Evolutionary conservation across 257 asterid genomes (phyloP), one percentile per base, ranked within the genome.

Genomic region (Solanum rostratum): DNA sequence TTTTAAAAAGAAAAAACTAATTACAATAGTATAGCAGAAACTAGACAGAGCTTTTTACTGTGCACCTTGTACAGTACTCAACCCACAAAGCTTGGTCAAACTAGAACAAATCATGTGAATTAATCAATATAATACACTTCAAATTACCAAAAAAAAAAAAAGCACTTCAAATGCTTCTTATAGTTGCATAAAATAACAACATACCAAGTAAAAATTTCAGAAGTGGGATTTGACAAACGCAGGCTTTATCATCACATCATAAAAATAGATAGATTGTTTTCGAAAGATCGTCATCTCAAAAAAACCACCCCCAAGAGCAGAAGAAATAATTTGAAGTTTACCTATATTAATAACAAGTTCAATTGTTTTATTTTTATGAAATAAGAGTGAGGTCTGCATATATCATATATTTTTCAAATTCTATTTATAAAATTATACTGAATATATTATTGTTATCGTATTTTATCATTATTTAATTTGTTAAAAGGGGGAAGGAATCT

Each of bases 11-110:
- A 60, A 60, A 68, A 3, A 33, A 9, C 18, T 10, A 66, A 30
- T 33, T 16, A 33, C 49, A 30, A 18, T 2, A 37, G 16, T 68
- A 33, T 4, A 37, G 9, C 15, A 68, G 37, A 68, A 68, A 27
- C 49, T 37, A 68, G 22, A 18, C 49, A 68, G 18, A 19, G 13
- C 50, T 68, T 68, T 68, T 68, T 24, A 68, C 4, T 3, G 19
- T 68, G 50, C 27, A 68, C 13, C 76, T 66, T 66, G 18, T 66
- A 68, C 50, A 68, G 78, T 68, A 68, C 70, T 63, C 71, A 19
- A 37, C 78, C 50, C 15, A 68, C 29, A 37, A 33, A 68, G 76
- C 14, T 33, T 33, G 49, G 76, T 68, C 16, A 68, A 68, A 66
- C 46, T 30, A 66, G 76, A 33, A 33, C 15, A 18, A 19, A 68